Conservation (phyloP, 108 stramenopile genomes). For the Nannochloropsis gaditana region DNA sequence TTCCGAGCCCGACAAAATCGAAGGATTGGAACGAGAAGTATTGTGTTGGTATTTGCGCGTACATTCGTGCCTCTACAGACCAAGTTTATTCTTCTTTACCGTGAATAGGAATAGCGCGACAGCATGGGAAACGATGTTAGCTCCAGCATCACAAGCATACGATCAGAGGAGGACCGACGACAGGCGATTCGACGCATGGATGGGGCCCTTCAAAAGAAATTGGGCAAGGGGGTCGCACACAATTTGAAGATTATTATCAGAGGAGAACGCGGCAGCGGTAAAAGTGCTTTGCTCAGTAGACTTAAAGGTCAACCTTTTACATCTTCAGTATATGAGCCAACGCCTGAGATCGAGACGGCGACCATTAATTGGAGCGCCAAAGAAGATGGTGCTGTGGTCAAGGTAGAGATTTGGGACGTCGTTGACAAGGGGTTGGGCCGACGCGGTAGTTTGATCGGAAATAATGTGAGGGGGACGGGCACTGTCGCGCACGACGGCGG, state of each 20-base stretch:
- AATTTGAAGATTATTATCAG: slow-evolving; percentile 44
- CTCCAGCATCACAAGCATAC: neutral
- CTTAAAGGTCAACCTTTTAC: slow-evolving; percentile 43
- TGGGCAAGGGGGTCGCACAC: slow-evolving; percentile 40
- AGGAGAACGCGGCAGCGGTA: slow-evolving; percentile 42
- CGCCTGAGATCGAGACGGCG: slow-evolving; percentile 46
- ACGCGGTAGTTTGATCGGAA: neutral
- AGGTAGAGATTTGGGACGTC: slow-evolving; percentile 53
- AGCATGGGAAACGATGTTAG: neutral
- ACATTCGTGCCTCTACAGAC: too few species aligned
- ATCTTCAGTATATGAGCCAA: slow-evolving; percentile 43
- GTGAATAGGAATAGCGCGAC: too few species aligned
- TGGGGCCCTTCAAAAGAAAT: slow-evolving; percentile 21
- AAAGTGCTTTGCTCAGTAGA: slow-evolving; percentile 38
- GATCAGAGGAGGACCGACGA: neutral
- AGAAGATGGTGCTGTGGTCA: slow-evolving; percentile 39
- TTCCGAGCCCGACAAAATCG: too few species aligned
- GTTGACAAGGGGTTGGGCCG: slow-evolving; percentile 44
- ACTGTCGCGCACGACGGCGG: slow-evolving; percentile 27
- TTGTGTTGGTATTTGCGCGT: too few species aligned
- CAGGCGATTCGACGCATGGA: neutral
- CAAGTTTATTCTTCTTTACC: too few species aligned
- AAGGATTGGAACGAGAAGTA: too few species aligned
- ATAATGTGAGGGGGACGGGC: neutral
- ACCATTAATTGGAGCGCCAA: slow-evolving; percentile 47